Base-by-base conservation (phyloP, 2,329 filamentous ascomycete genomes). In the Helotiales sp. region DNA sequence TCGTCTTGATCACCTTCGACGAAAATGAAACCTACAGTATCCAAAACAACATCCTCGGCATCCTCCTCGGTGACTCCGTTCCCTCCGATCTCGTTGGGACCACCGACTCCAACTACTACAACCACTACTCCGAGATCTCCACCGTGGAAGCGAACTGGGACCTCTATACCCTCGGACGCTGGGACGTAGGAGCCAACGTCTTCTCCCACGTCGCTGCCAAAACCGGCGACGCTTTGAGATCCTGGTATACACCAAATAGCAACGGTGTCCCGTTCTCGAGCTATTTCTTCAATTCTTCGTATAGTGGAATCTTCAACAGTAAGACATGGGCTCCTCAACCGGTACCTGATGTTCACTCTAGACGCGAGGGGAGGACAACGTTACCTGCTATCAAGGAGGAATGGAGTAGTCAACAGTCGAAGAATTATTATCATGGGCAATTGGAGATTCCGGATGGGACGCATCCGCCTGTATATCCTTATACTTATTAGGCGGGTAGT, bases 1-100 rank as follows among this genome's bases (percentile, higher is more conserved):
- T 95, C 1, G 81, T 95, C 9, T 76, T 93, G 5, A 73, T 95
- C 59, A 93, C 86, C 9, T 95, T 91, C 68, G 91, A 95, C 63
- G 91, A 95, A 75, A 89, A 86, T 71, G 83, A 87, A 66, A 85
- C 81, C 9, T 91, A 92, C 73, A 72, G 77, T 5, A 74, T 77
- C 25, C 81, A 82, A 65, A 95, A 95, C 79, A 79, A 79, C 38
- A 81, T 95, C 52, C 82, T 90, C 59, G 83, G 78, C 61, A 80
- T 95, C 63, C 80, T 95, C 0, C 76, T 95, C 2, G 91, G 90
- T 15, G 89, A 89, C 58, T 87, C 85, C n/a, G 74, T 96, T 2
- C 88, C 89, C 10, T 52, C 76, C 4, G 52, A 81, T n/a, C 79
- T 89, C 1, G 75, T 84, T 40, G 88, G 88, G 55, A 91, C 88